Percentiles rank a stretch among this genome's conserved stretches.
Conservation (phyloP, 192 early-diverging fungal genomes). For the Lobosporangium transversale region DNA sequence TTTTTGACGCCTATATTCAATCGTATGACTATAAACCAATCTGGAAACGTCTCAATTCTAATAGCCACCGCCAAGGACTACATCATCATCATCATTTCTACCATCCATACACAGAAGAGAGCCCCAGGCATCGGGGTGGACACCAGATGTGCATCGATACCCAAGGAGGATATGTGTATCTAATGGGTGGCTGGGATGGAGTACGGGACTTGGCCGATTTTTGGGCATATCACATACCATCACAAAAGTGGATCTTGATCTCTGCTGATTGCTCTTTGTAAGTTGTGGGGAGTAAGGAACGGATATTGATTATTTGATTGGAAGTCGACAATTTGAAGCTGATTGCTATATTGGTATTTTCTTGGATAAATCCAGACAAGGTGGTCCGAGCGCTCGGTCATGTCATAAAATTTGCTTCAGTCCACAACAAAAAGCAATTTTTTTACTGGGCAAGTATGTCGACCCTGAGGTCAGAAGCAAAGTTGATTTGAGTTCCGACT, state of each 20-base stretch:
- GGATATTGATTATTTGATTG: background rate
- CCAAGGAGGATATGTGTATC: conserved; percentile 72
- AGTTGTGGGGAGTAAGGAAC: conserved; percentile 1
- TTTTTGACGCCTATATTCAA: conserved; percentile 80
- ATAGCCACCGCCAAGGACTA: conserved; percentile 17
- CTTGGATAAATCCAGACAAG: conserved; percentile 61
- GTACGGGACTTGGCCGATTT: conserved; percentile 87
- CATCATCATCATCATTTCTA: conserved; percentile 40
- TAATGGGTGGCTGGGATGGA: conserved; percentile 97
- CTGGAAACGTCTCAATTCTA: conserved; percentile 36
- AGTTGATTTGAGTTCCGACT: conserved; percentile 80
- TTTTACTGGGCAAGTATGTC: conserved; percentile 90
- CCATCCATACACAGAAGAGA: conserved; percentile 31
- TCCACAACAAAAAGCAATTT: conserved; percentile 75
- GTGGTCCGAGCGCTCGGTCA: conserved; percentile 87
- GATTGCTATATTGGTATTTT: background rate
- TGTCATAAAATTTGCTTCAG: conserved; percentile 95
- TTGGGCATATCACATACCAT: conserved; percentile 78
- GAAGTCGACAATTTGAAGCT: background rate
- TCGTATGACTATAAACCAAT: conserved; percentile 75
- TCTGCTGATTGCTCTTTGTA: conserved; percentile 79
- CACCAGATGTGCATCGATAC: conserved; percentile 97
- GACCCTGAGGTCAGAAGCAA: conserved; percentile 77
- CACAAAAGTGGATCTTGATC: conserved; percentile 77
- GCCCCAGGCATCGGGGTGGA: conserved; percentile 83